These are phyloP conservation scores for Cyclanthera cordifolia DNA, from an alignment of 306 rosid genomes.

Conservation along the genomic window DNA sequence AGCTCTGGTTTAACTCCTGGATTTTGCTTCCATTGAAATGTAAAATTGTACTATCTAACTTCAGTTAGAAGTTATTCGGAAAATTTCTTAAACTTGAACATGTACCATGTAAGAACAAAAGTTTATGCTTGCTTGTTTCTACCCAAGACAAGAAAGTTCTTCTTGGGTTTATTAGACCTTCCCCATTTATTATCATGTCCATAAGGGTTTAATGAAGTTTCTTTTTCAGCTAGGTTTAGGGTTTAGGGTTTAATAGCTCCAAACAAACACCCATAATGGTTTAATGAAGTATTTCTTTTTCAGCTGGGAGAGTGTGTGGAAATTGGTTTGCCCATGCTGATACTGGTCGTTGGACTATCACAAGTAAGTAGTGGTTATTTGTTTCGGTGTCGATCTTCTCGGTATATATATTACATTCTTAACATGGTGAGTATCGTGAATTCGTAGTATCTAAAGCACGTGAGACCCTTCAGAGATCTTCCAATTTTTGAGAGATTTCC, in stretches of 20 bases:
- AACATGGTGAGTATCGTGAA: constrained; percentile 8
- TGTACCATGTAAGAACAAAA: not conserved
- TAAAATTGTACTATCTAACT: not conserved
- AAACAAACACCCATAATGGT: not conserved
- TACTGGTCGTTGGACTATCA: constrained; percentile 71
- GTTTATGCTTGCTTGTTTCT: not conserved
- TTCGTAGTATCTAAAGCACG: constrained; percentile 87
- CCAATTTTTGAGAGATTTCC: constrained; percentile 93
- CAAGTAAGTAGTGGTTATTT: constrained; percentile 47
- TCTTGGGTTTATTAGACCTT: not conserved
- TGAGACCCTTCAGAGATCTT: constrained; percentile 67
- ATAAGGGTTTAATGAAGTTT: not conserved
- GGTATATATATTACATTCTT: not conserved
- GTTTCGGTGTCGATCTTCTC: not conserved
- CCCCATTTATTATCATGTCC: not conserved
- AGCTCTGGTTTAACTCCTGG: not conserved
- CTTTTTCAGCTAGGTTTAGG: constrained; percentile 79
- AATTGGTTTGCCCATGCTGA: constrained; percentile 82
- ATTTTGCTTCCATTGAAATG: constrained; percentile 1
- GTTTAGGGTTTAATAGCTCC: too few species aligned
- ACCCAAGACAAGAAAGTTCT: not conserved
- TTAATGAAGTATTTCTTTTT: constrained; percentile 9
- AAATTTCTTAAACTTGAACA: not conserved
- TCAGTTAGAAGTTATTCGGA: not conserved
- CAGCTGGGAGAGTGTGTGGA: constrained; percentile 92